Evolutionary conservation across 805 yeast genomes (phyloP).

Genomic region (Pichia rugopelliculosa): DNA sequence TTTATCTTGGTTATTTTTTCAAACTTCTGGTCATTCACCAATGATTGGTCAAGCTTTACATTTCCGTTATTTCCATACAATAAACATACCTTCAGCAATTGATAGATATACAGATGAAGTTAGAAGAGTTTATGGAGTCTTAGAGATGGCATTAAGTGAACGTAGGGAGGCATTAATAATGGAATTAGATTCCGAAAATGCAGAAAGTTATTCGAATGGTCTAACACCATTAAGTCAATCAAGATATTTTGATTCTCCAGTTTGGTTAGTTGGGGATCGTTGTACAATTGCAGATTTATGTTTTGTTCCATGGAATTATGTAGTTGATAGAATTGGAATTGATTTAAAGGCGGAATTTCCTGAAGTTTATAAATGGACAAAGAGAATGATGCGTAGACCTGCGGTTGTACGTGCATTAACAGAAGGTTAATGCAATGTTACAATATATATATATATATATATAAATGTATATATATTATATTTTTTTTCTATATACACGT

Average conservation of each 20-base stretch:
- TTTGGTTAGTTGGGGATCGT: conserved; percentile 88
- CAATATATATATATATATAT: background rate
- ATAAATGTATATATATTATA: background rate
- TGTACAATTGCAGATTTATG: conserved; percentile 83
- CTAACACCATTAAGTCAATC: conserved; percentile 81
- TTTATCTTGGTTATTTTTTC: conserved; percentile 86
- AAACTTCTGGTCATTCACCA: conserved; percentile 97
- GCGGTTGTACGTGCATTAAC: conserved; percentile 75
- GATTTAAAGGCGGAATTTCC: conserved; percentile 84
- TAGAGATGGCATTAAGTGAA: conserved; percentile 93
- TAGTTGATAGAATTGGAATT: conserved; percentile 86
- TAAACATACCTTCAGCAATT: conserved; percentile 79
- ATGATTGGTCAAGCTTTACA: conserved; percentile 97
- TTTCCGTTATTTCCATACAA: conserved; percentile 84
- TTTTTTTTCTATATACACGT: background rate
- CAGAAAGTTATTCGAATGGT: conserved; percentile 81
- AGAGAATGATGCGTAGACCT: conserved; percentile 91
- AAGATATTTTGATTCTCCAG: conserved; percentile 84
- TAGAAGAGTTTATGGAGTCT: conserved; percentile 84
- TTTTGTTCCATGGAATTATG: conserved; percentile 96
- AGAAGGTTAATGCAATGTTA: conserved; percentile 1
- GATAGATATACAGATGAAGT: conserved; percentile 91
- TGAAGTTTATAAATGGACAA: conserved; percentile 94
- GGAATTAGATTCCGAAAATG: conserved; percentile 84
- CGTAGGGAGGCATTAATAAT: conserved; percentile 81